phyloP scores from a whole-genome alignment of 2,329 filamentous ascomycete genomes.

The Cladosporium sp. region DNA sequence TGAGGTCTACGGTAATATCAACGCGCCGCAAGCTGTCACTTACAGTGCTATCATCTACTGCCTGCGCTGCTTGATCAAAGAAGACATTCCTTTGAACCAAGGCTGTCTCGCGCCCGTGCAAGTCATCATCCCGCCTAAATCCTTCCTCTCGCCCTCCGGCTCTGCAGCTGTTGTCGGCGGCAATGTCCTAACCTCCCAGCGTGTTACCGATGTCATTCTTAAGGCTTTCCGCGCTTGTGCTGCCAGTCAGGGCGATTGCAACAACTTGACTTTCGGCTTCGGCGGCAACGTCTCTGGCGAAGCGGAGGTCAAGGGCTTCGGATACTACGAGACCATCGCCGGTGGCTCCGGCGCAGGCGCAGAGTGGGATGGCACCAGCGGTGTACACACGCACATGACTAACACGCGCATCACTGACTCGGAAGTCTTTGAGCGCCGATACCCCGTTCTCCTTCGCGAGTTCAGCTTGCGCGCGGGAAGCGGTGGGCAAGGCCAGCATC shows the following conservation, averaged over 20 bases:
- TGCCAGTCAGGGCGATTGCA: slow-evolving; percentile 74
- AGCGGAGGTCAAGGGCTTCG: slow-evolving; percentile 68
- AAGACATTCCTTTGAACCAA: slow-evolving; percentile 83
- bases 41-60: slow-evolving; percentile 85
- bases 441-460: slow-evolving; percentile 68
- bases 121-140: slow-evolving; percentile 67
- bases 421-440: slow-evolving; percentile 73
- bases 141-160: slow-evolving; percentile 70
- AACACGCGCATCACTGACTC: slow-evolving; percentile 80
- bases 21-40: slow-evolving; percentile 76
- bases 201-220: slow-evolving; percentile 78
- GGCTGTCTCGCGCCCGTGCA: slow-evolving; percentile 74
- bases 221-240: slow-evolving; percentile 76
- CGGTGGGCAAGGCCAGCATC: slow-evolving; percentile 61
- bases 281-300: slow-evolving; percentile 60
- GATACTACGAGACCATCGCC: slow-evolving; percentile 83
- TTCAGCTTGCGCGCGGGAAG: slow-evolving; percentile 63
- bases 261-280: slow-evolving; percentile 81
- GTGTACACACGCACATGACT: slow-evolving; percentile 82
- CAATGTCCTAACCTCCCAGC: slow-evolving; percentile 73
- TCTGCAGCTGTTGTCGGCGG: slow-evolving; percentile 78
- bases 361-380: slow-evolving; percentile 67
- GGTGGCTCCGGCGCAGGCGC: slow-evolving; percentile 72
- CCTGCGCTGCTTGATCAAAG: slow-evolving; percentile 69
- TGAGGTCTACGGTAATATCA: slow-evolving; percentile 64